Percentiles rank a stretch among this genome's conserved stretches.
phyloP scores from a whole-genome alignment of 1,284 basidiomycete genomes.

The Ceratobasidium sp. region DNA sequence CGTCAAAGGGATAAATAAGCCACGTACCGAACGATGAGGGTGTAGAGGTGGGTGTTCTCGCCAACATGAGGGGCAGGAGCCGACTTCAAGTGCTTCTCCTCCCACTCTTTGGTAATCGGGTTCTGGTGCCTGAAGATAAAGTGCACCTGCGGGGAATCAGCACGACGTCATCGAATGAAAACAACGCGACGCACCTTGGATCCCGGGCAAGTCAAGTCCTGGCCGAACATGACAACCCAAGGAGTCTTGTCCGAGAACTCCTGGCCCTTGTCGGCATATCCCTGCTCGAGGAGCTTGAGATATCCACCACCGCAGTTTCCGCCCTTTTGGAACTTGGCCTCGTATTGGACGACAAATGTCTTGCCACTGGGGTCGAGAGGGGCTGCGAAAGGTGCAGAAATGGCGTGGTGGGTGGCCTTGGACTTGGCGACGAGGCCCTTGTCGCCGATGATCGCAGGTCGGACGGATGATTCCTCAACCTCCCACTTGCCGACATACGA shows the following conservation, averaged over 20 bases:
- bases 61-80: constrained; percentile 86
- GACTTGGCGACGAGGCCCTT: constrained; percentile 90
- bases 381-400: constrained; percentile 87
- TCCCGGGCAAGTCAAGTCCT: constrained; percentile 84
- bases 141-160: constrained; percentile 70
- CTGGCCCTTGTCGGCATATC: constrained; percentile 88
- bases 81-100: constrained; percentile 94
- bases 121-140: constrained; percentile 98
- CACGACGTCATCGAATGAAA: constrained; percentile 5
- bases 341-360: constrained; percentile 96
- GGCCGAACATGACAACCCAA: constrained; percentile 97
- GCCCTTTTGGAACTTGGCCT: constrained; percentile 99
- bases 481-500: constrained; percentile 98
- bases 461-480: constrained; percentile 84
- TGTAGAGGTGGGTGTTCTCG: constrained; percentile 91
- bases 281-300: constrained; percentile 93
- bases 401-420: constrained; percentile 95
- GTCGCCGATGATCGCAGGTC: constrained; percentile 74
- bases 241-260: constrained; percentile 98
- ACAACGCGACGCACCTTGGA: constrained; percentile 64
- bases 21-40: constrained; percentile 85
- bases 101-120: constrained; percentile 87
- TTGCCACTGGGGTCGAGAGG: constrained; percentile 84
- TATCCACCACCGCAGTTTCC: constrained; percentile 99
- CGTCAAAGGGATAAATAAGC: constrained; percentile 9